Evolutionary conservation across 495 filamentous ascomycete genomes (phyloP).

Genomic region (Penicillium steckii): DNA sequence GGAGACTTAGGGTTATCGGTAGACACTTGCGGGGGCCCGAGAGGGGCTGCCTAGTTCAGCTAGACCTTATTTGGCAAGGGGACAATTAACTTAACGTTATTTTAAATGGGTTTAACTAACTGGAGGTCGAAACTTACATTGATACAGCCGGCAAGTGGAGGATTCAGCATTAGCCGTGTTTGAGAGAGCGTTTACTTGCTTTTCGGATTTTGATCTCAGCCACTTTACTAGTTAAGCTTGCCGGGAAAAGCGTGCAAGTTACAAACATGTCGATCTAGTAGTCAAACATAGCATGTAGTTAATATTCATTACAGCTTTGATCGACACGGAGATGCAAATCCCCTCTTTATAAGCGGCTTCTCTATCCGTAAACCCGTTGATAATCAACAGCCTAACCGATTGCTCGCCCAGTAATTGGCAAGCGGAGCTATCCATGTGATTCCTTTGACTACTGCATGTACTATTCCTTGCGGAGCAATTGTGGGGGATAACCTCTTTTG

Average conservation of each 20-base stretch:
- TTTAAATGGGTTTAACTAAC: conserved; percentile 1
- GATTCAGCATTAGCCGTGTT: conserved; percentile 2
- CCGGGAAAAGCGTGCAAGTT: conserved; percentile 1
- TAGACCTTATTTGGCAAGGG: conserved; percentile 2
- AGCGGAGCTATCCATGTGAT: conserved; percentile 3
- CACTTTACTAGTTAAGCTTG: conserved; percentile 5
- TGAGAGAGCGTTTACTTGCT: conserved; percentile 5
- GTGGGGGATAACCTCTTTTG: conserved; percentile 3
- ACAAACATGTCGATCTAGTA: conserved; percentile 2
- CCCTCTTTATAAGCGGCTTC: conserved; percentile 1
- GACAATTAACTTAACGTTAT: conserved; percentile 1
- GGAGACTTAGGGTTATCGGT: conserved; percentile 2
- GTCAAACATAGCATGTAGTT: conserved; percentile 3
- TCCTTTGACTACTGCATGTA: conserved; percentile 4
- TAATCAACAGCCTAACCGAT: conserved; percentile 3
- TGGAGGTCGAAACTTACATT: conserved; percentile 3
- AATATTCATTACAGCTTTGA: conserved; percentile 4
- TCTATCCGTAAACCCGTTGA: conserved; percentile 3
- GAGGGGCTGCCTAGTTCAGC: conserved; percentile 1
- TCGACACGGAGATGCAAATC: conserved; percentile 2
- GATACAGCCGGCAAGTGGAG: conserved; percentile 3
- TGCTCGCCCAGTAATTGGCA: conserved; percentile 2
- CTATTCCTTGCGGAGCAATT: conserved; percentile 2
- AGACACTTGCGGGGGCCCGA: conserved; percentile 4
- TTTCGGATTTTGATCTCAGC: conserved; percentile 4